Percentiles rank a stretch among this genome's conserved stretches.
phyloP scores from a whole-genome alignment of 2,329 filamentous ascomycete genomes.

The Amauroascus verrucosus region DNA sequence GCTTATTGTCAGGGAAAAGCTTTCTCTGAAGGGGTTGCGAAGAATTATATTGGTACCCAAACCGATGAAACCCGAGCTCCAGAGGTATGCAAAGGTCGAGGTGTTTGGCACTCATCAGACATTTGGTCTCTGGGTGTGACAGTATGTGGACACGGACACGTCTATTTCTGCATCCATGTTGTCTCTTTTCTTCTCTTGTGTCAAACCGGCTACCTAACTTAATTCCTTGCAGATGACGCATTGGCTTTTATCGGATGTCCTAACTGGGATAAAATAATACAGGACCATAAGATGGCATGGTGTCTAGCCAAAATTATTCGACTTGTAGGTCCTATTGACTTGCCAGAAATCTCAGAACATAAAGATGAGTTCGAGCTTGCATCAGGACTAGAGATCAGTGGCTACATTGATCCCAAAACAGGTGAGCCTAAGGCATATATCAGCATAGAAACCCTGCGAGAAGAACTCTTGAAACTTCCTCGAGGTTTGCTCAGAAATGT shows the following conservation, averaged over 20 bases:
- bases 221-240: slow-evolving; percentile 2
- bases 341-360: slow-evolving; percentile 3
- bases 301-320: slow-evolving; percentile 12
- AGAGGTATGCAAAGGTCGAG: slow-evolving; percentile 13
- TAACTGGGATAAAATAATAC: slow-evolving; percentile 10
- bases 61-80: slow-evolving; percentile 13
- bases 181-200: too few relatives aligned
- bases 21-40: slow-evolving; percentile 11
- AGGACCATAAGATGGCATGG: slow-evolving; percentile 12
- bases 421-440: not conserved
- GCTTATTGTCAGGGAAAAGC: not conserved
- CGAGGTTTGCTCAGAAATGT: slow-evolving; percentile 3
- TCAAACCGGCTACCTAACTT: not conserved
- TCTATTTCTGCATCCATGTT: too few relatives aligned
- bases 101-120: slow-evolving; percentile 15
- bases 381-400: not conserved
- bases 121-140: slow-evolving; percentile 14
- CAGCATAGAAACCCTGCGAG: not conserved
- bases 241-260: slow-evolving; percentile 8
- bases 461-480: slow-evolving; percentile 8
- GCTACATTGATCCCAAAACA: slow-evolving; percentile 1
- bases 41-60: slow-evolving; percentile 10
- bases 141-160: slow-evolving; percentile 10
- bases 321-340: slow-evolving; percentile 7
- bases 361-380: slow-evolving; percentile 12